Conservation (phyloP, 2,329 filamentous ascomycete genomes). For the Aspergillus tubingensis region DNA sequence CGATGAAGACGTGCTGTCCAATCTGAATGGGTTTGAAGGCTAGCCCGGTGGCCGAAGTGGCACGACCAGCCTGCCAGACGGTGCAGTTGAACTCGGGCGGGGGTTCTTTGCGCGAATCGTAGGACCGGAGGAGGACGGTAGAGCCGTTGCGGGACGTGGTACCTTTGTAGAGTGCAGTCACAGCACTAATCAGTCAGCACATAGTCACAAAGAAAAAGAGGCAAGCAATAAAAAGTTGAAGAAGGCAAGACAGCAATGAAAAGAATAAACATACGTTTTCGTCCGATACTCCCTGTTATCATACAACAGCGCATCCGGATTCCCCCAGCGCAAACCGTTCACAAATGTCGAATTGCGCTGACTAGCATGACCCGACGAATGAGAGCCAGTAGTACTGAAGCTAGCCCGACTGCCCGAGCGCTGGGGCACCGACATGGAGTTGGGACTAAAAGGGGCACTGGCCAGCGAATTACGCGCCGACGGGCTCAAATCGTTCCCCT, state of each 20-base stretch:
- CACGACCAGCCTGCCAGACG: slow-evolving; percentile 94
- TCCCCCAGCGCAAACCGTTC: slow-evolving; percentile 63
- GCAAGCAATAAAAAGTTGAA: background rate
- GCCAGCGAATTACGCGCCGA: slow-evolving; percentile 50
- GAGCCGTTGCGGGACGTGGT: slow-evolving; percentile 64
- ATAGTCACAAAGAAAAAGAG: slow-evolving; percentile 12
- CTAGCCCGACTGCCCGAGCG: slow-evolving; percentile 78
- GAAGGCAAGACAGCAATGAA: too few species aligned
- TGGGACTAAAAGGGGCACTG: slow-evolving; percentile 49
- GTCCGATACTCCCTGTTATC: slow-evolving; percentile 82
- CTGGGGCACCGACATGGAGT: slow-evolving; percentile 41
- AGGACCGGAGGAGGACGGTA: slow-evolving; percentile 80
- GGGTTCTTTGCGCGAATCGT: slow-evolving; percentile 90
- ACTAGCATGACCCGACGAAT: slow-evolving; percentile 58
- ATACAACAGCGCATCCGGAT: slow-evolving; percentile 84
- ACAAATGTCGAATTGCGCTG: slow-evolving; percentile 53
- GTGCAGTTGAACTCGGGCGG: slow-evolving; percentile 90
- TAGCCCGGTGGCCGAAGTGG: slow-evolving; percentile 86
- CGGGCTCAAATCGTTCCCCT: slow-evolving; percentile 72
- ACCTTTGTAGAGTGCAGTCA: slow-evolving; percentile 88
- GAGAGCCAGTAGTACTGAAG: slow-evolving; percentile 73
- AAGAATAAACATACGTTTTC: slow-evolving; percentile 70
- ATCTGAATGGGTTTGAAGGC: slow-evolving; percentile 96
- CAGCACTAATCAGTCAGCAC: slow-evolving; percentile 60
- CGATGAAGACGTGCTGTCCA: slow-evolving; percentile 89